Percentiles rank a stretch among this genome's conserved stretches.
These are phyloP conservation scores for Nannochloropsis gaditana DNA, from an alignment of 108 stramenopile species.

Conservation along the genomic window DNA sequence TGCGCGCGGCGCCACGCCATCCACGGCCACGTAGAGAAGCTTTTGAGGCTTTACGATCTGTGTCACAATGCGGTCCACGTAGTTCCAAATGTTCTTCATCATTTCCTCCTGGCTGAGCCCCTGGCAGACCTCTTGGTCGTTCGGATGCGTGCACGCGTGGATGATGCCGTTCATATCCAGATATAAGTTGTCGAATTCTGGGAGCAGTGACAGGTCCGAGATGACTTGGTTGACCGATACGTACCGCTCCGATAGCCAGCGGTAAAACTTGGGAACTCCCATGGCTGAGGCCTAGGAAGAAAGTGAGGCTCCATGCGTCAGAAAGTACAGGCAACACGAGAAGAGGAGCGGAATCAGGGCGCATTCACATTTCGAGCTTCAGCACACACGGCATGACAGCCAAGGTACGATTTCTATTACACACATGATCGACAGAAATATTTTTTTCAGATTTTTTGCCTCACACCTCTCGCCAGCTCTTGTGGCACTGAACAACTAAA, in stretches of 20 bases:
- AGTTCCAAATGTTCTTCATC: conserved; percentile 48
- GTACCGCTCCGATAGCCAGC: conserved; percentile 98
- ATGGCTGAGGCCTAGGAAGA: conserved; percentile 18
- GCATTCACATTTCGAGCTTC: too few species aligned
- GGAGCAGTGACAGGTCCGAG: conserved; percentile 56
- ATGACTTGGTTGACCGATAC: conserved; percentile 87
- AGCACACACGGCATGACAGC: too few species aligned
- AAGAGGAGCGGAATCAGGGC: too few species aligned
- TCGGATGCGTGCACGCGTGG: conserved; percentile 88
- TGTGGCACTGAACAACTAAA: too few species aligned
- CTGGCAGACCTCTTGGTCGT: conserved; percentile 54
- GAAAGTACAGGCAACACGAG: too few species aligned
- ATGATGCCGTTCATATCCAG: conserved; percentile 97
- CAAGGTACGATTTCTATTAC: too few species aligned
- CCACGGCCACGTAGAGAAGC: conserved; percentile 89
- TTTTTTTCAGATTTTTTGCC: too few species aligned
- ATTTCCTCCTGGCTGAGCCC: conserved; percentile 49
- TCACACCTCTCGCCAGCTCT: too few species aligned
- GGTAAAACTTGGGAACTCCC: conserved; percentile 99
- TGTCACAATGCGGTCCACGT: conserved; percentile 54
- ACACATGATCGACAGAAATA: too few species aligned
- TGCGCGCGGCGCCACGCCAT: conserved; percentile 96
- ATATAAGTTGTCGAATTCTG: conserved; percentile 89
- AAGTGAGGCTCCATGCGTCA: background rate
- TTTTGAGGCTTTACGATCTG: conserved; percentile 65